phyloP scores from a whole-genome alignment of 208 protist genomes.

The Angomonas deanei region DNA sequence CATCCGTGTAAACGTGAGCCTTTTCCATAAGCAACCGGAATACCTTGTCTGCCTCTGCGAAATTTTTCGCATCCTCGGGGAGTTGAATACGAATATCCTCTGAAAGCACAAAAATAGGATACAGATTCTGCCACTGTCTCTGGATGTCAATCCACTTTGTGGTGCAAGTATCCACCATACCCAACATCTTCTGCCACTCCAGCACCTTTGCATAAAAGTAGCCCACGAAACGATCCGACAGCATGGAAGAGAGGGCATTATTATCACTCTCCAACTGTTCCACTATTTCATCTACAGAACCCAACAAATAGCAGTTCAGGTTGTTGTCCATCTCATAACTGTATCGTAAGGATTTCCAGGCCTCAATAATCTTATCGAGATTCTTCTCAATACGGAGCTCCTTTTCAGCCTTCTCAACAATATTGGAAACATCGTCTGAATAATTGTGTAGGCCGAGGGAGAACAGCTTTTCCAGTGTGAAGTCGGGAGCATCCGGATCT shows the following conservation, averaged over 20 bases:
- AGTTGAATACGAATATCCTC: constrained; percentile 97
- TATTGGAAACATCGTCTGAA: constrained; percentile 94
- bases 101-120: constrained; percentile 97
- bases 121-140: constrained; percentile 96
- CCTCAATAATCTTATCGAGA: constrained; percentile 93
- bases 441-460: constrained; percentile 95
- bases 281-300: constrained; percentile 91
- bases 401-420: constrained; percentile 96
- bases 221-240: constrained; percentile 94
- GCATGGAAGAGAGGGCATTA: constrained; percentile 95
- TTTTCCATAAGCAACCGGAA: constrained; percentile 91
- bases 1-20: constrained; percentile 86
- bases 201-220: constrained; percentile 95
- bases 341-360: constrained; percentile 93
- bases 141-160: constrained; percentile 95
- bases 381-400: constrained; percentile 96
- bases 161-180: constrained; percentile 94
- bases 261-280: constrained; percentile 95
- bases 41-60: constrained; percentile 87
- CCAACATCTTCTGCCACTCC: constrained; percentile 95
- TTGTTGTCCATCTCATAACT: constrained; percentile 84
- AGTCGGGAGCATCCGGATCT: constrained; percentile 84
- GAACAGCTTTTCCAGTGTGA: constrained; percentile 95
- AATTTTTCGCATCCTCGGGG: constrained; percentile 94
- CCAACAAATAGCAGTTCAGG: constrained; percentile 89